Evolutionary conservation across 2,329 filamentous ascomycete species (phyloP), one percentile per base, ranked within the genome.

Genomic region (Cordyceps cateniannulata): DNA sequence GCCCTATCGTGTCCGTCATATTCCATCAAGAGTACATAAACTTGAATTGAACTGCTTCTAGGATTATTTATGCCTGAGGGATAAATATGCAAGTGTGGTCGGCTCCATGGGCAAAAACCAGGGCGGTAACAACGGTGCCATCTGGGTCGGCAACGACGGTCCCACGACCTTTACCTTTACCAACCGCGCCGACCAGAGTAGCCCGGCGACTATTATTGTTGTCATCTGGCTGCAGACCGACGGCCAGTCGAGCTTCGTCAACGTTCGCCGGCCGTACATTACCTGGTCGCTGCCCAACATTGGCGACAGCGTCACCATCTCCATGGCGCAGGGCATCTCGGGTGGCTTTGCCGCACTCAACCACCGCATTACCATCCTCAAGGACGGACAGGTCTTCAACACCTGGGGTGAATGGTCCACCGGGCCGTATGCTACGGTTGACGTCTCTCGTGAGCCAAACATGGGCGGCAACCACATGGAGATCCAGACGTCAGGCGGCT

Each of bases 341-440:
- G 72, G 75, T 32, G 76, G 71, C n/a, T 79, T 73, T 67, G 68
- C 76, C 6, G 69, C 72, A 16, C 68, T 76, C 29, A 74, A 71
- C 68, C 60, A 66, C 62, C 61, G 61, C 53, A 70, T 68, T 8
- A 47, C 65, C 18, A 67, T 72, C 62, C 74, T 71, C 42, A 61
- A 62, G 60, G 71, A 66, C 60, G 77, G 76, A 42, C 75, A 76
- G 66, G 65, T 77, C 53, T 65, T 67, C 64, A 73, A 79, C 64
- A 77, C 77, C 77, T 35, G 77, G 74, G 74, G 71, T 58, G 77
- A 79, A 70, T 75, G 72, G 60, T 77, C 71, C 60, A 75, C 73
- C 42, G 73, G 72, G 49, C 61, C 50, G 1, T 69, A 63, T 20
- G 76, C 75, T 4, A 29, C 73, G 71, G 44, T 73, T 77, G 61